Conservation (phyloP, 1,139 yeast species). For the Debaryomyces fabryi region DNA sequence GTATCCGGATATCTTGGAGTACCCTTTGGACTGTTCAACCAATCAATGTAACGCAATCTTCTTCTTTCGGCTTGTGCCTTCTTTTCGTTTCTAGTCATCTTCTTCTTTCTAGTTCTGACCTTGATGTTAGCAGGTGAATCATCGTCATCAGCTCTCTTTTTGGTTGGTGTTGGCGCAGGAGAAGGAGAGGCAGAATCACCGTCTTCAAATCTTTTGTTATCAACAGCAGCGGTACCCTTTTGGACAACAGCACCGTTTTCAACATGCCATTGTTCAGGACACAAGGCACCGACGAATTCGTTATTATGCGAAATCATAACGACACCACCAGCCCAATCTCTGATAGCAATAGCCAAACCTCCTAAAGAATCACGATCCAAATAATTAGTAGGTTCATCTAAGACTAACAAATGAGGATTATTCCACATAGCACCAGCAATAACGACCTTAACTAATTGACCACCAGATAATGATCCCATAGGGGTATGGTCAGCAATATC, state of each 20-base stretch:
- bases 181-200: constrained; percentile 41
- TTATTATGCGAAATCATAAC: constrained; percentile 98
- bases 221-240: constrained; percentile 78
- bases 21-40: constrained; percentile 97
- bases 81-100: constrained; percentile 95
- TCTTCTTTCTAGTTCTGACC: constrained; percentile 90
- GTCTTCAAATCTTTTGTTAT: constrained; percentile 79
- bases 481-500: constrained; percentile 99
- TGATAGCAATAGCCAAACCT: constrained; percentile 94
- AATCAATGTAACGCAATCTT: constrained; percentile 88
- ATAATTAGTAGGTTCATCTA: constrained; percentile 98
- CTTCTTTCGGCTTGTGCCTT: constrained; percentile 91
- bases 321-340: constrained; percentile 98
- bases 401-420: constrained; percentile 95
- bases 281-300: constrained; percentile 94
- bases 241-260: constrained; percentile 89
- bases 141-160: constrained; percentile 63
- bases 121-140: constrained; percentile 96
- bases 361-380: constrained; percentile 97
- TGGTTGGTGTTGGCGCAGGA: constrained; percentile 31
- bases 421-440: constrained; percentile 99
- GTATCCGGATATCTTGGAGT: constrained; percentile 94
- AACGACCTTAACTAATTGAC: constrained; percentile 96
- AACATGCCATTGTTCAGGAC: constrained; percentile 98
- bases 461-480: constrained; percentile 95